Percentiles rank a stretch among this genome's conserved stretches.
Conservation (phyloP, 345 rosid species). For the Conringia planisiliqua region DNA sequence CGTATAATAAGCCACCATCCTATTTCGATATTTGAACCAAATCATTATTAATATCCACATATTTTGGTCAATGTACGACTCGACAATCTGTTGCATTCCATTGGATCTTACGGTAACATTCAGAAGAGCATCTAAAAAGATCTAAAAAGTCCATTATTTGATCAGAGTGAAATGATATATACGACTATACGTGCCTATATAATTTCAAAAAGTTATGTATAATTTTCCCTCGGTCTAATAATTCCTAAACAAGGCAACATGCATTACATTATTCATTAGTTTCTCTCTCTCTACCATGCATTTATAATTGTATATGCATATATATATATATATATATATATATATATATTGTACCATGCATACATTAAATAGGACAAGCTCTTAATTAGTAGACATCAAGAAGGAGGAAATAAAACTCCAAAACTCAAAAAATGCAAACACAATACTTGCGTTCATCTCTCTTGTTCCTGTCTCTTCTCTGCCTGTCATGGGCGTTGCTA, state of each 20-base stretch:
- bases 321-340: neutral
- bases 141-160: neutral
- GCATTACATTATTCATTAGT: conserved; percentile 20
- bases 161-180: neutral
- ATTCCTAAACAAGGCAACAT: conserved; percentile 24
- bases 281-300: neutral
- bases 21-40: conserved; percentile 10
- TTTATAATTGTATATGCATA: neutral
- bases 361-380: neutral
- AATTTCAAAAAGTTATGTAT: neutral
- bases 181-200: neutral
- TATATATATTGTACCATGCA: conserved; percentile 1
- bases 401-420: neutral
- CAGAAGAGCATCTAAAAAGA: conserved; percentile 1
- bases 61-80: conserved; percentile 20
- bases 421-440: conserved; percentile 14
- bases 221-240: conserved; percentile 1
- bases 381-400: neutral
- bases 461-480: conserved; percentile 24
- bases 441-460: conserved; percentile 19
- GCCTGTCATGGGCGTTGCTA: conserved; percentile 29
- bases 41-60: neutral
- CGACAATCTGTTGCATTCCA: conserved; percentile 6
- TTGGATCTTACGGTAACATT: conserved; percentile 19
- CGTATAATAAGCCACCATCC: conserved; percentile 5